Evolutionary conservation across 1,139 yeast genomes (phyloP).

Genomic region (Candida sanyaensis): DNA sequence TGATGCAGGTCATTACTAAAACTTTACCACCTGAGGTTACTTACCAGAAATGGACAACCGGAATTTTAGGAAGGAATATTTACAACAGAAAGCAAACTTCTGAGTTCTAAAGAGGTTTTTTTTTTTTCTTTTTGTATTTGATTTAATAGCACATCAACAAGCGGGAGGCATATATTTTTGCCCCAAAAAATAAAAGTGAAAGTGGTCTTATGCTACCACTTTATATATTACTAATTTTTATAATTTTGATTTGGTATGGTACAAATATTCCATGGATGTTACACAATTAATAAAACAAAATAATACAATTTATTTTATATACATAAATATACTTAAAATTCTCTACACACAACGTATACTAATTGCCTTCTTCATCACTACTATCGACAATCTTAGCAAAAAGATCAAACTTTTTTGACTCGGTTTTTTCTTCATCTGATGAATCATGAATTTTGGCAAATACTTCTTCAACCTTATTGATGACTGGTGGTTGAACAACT

Average conservation of each 20-base stretch:
- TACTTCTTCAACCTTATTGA: not conserved
- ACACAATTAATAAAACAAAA: not conserved
- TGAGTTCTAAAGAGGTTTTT: not conserved
- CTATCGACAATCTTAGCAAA: not conserved
- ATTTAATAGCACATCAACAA: too few relatives aligned
- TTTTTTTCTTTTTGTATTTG: not conserved
- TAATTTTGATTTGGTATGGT: too few relatives aligned
- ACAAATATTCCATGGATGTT: not conserved
- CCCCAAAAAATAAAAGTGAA: too few relatives aligned
- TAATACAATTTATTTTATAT: not conserved
- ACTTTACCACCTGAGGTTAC: slow-evolving; percentile 19
- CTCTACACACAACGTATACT: not conserved
- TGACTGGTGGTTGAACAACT: not conserved
- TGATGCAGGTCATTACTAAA: slow-evolving; percentile 22
- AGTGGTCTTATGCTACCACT: too few relatives aligned
- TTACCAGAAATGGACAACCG: slow-evolving; percentile 18
- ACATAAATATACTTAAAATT: not conserved
- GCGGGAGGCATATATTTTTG: too few relatives aligned
- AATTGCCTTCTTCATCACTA: not conserved
- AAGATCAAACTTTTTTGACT: not conserved
- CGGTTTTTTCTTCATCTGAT: not conserved
- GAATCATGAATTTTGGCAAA: not conserved
- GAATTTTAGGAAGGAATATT: slow-evolving; percentile 17
- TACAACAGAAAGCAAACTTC: slow-evolving; percentile 9
- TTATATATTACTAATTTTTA: too few relatives aligned